phyloP scores from a whole-genome alignment of 176 grass and related monocot species.

The Hsuehochloa calcarea region DNA sequence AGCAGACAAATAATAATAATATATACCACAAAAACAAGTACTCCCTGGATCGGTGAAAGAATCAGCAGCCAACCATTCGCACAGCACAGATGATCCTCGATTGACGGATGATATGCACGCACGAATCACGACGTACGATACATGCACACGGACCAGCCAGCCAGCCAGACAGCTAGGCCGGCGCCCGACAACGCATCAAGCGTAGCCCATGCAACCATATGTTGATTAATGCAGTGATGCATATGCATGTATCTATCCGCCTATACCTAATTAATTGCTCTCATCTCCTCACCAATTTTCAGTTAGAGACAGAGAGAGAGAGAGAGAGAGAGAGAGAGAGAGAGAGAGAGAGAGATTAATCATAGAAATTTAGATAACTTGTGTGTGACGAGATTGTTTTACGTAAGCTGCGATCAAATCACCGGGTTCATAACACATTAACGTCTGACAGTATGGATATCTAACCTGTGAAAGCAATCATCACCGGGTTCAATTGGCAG shows the following conservation, averaged over 20 bases:
- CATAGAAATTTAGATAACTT: not conserved
- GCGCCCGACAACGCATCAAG: constrained; percentile 15
- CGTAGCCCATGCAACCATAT: constrained; percentile 25
- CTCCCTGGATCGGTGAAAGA: not conserved
- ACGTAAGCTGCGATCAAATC: not conserved
- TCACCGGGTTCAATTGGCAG: not conserved
- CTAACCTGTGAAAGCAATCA: not conserved
- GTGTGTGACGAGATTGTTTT: not conserved
- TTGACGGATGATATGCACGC: not conserved
- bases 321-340: not conserved
- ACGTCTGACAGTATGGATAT: not conserved
- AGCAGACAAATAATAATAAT: not conserved
- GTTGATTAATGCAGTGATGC: not conserved
- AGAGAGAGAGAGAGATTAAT: not conserved
- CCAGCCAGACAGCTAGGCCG: not conserved
- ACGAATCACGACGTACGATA: constrained; percentile 17
- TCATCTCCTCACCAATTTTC: not conserved
- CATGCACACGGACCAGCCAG: no score
- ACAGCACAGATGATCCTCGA: not conserved
- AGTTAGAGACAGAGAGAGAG: not conserved
- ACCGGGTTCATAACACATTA: not conserved
- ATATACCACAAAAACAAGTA: not conserved
- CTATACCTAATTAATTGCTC: no score
- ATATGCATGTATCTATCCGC: not conserved
- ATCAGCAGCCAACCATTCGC: not conserved